These are phyloP conservation scores for Clarireedia monteithiana DNA, from an alignment of 2,329 filamentous ascomycete genomes.

Conservation along the genomic window DNA sequence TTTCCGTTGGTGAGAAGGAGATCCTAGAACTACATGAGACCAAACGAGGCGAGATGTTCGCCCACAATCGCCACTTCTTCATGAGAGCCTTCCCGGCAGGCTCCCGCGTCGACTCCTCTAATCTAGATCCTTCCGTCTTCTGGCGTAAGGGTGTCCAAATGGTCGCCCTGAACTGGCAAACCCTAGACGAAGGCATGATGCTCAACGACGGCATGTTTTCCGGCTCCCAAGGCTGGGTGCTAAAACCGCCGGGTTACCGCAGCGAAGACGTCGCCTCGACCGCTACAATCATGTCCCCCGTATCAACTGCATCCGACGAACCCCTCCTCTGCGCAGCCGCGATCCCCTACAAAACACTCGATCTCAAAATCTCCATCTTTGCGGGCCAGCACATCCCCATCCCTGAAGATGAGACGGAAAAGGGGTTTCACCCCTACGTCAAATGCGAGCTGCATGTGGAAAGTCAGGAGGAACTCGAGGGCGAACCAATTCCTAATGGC, in stretches of 20 bases:
- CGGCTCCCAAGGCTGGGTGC: slow-evolving; percentile 71
- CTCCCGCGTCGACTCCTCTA: slow-evolving; percentile 73
- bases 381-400: slow-evolving; percentile 72
- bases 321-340: slow-evolving; percentile 11
- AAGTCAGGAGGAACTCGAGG: slow-evolving; percentile 36
- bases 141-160: slow-evolving; percentile 89
- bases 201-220: slow-evolving; percentile 89
- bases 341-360: slow-evolving; percentile 44
- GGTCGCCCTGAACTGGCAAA: slow-evolving; percentile 91
- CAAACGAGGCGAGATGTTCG: slow-evolving; percentile 54
- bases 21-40: slow-evolving; percentile 56
- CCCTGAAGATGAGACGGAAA: slow-evolving; percentile 41
- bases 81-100: slow-evolving; percentile 88
- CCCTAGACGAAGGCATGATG: slow-evolving; percentile 89
- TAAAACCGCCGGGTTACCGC: slow-evolving; percentile 74
- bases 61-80: slow-evolving; percentile 73
- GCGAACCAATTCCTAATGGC: slow-evolving; percentile 34
- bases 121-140: slow-evolving; percentile 75
- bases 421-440: slow-evolving; percentile 62
- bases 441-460: slow-evolving; percentile 79
- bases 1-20: slow-evolving; percentile 55
- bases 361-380: slow-evolving; percentile 64
- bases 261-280: slow-evolving; percentile 15
- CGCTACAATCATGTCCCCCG: too few species aligned
- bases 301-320: too few species aligned